Evolutionary conservation across 352 stramenopile genomes (phyloP).

Genomic region (Peronospora tabacina): DNA sequence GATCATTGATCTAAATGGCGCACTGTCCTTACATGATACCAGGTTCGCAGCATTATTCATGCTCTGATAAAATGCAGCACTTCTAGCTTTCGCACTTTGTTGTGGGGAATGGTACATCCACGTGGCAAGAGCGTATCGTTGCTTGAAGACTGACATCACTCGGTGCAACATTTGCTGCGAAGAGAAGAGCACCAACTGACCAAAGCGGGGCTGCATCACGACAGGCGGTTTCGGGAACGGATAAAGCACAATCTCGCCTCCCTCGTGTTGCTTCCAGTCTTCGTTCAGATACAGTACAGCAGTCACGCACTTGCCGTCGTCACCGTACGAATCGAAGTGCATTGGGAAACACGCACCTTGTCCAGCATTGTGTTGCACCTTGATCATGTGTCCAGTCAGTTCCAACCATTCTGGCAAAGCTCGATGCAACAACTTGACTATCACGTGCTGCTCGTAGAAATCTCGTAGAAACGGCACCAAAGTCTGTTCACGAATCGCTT

Average conservation of each 20-base stretch:
- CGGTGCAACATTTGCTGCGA: slow-evolving; percentile 77
- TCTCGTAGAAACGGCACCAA: slow-evolving; percentile 39
- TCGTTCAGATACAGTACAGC: slow-evolving; percentile 83
- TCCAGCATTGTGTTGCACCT: slow-evolving; percentile 77
- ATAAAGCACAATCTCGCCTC: slow-evolving; percentile 75
- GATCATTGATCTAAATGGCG: slow-evolving; percentile 28
- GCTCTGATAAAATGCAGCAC: slow-evolving; percentile 22
- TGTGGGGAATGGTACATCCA: slow-evolving; percentile 51
- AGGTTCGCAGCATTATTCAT: neutral
- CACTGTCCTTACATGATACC: neutral
- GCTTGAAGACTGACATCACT: slow-evolving; percentile 42
- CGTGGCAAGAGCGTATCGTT: slow-evolving; percentile 57
- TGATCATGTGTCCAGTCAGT: slow-evolving; percentile 52
- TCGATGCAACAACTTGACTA: slow-evolving; percentile 37
- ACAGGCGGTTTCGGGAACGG: slow-evolving; percentile 59
- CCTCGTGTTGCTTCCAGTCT: slow-evolving; percentile 54
- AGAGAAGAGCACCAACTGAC: slow-evolving; percentile 69
- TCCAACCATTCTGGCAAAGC: slow-evolving; percentile 37
- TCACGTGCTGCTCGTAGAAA: slow-evolving; percentile 54
- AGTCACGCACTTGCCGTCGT: slow-evolving; percentile 78
- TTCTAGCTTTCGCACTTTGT: slow-evolving; percentile 10
- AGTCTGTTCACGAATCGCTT: slow-evolving; percentile 19
- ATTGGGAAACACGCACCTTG: slow-evolving; percentile 74
- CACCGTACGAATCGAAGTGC: slow-evolving; percentile 81
- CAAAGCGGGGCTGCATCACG: slow-evolving; percentile 45